These are phyloP conservation scores for Cucurbita maxima DNA, from an alignment of 306 rosid species.

Conservation along the genomic window DNA sequence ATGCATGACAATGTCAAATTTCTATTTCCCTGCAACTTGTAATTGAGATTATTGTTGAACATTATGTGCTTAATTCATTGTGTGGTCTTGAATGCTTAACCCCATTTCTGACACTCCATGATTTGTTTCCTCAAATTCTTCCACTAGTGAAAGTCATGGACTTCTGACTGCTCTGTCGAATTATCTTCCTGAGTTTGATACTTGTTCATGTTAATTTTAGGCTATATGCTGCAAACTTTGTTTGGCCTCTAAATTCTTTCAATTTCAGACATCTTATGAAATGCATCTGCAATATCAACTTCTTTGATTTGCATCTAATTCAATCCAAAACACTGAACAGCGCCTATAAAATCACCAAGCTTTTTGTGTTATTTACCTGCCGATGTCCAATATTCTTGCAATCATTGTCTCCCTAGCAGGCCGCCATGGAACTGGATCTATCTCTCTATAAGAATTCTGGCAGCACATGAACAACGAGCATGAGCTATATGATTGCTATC, in stretches of 20 bases:
- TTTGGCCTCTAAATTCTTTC: background rate
- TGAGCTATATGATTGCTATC: background rate
- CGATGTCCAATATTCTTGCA: background rate
- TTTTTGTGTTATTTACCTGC: background rate
- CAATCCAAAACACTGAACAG: background rate
- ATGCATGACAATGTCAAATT: background rate
- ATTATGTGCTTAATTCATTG: background rate
- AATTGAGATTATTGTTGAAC: background rate
- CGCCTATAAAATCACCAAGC: background rate
- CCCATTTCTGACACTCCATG: background rate
- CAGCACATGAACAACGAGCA: background rate
- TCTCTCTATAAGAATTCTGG: background rate
- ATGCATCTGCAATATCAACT: background rate
- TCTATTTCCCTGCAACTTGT: background rate
- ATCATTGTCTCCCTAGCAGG: background rate
- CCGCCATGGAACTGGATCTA: slow-evolving; percentile 2
- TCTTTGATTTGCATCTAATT: background rate
- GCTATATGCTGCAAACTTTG: background rate
- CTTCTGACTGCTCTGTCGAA: background rate
- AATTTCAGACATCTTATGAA: background rate
- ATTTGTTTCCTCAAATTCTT: background rate
- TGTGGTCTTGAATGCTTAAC: background rate
- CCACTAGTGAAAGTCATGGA: background rate
- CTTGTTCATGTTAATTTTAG: background rate
- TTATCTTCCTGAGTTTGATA: background rate